phyloP scores from a whole-genome alignment of 768 basidiomycete species.

The Exsudoporus frostii region DNA sequence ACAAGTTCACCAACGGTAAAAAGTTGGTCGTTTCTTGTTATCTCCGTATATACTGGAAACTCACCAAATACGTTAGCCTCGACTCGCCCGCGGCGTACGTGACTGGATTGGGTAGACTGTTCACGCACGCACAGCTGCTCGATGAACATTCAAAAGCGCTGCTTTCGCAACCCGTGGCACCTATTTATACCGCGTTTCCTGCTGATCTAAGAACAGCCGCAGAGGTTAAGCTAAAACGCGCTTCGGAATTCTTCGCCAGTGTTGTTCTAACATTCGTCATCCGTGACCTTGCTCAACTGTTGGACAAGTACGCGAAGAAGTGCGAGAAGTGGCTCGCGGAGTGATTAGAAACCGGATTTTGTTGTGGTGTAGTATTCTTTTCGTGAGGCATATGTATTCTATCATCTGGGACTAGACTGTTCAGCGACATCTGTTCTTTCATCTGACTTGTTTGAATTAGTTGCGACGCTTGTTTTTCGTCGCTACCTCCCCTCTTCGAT shows the following conservation, averaged over 20 bases:
- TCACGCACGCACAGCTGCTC: slow-evolving; percentile 71
- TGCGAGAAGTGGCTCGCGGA: slow-evolving; percentile 91
- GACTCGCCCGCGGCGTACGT: slow-evolving; percentile 88
- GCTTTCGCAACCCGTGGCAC: slow-evolving; percentile 59
- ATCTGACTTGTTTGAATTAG: slow-evolving; percentile 19
- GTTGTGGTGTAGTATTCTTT: slow-evolving; percentile 27
- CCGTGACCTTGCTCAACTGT: slow-evolving; percentile 76
- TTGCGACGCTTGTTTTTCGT: slow-evolving; percentile 14
- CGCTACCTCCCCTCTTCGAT: slow-evolving; percentile 11
- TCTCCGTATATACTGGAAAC: slow-evolving; percentile 10
- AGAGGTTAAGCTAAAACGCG: slow-evolving; percentile 73
- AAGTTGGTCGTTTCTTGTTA: slow-evolving; percentile 51
- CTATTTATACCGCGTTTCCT: slow-evolving; percentile 71
- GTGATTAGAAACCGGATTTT: slow-evolving; percentile 37
- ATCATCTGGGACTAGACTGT: slow-evolving; percentile 35
- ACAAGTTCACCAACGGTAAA: slow-evolving; percentile 86
- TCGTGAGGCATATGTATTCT: slow-evolving; percentile 32
- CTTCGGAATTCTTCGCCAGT: slow-evolving; percentile 89
- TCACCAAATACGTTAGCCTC: slow-evolving; percentile 46
- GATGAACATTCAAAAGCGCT: slow-evolving; percentile 84
- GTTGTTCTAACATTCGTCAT: slow-evolving; percentile 90
- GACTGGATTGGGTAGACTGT: slow-evolving; percentile 69
- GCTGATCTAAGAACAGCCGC: slow-evolving; percentile 57
- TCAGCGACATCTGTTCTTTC: slow-evolving; percentile 29
- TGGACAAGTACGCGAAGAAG: slow-evolving; percentile 93